Base-by-base conservation (phyloP, 345 rosid species). In the Mercurialis annua region DNA sequence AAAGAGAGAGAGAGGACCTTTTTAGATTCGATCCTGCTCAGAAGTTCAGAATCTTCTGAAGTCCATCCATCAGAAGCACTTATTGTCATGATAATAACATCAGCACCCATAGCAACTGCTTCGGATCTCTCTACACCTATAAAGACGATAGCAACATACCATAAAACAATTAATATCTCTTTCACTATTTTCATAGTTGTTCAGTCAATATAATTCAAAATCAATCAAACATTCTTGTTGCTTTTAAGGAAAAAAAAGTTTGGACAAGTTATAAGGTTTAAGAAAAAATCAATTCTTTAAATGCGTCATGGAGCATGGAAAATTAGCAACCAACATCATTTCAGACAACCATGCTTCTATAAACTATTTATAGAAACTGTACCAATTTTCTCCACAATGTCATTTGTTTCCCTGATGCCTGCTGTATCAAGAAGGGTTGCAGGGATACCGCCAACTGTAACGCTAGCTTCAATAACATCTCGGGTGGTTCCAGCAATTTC, bases 51-150 rank as follows among this genome's bases (percentile, higher is more conserved):
- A 66, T 90, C 97, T 75, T 87, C 89, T 63, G 83, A 55, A 67
- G 97, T 93, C 97, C 98, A 93, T 26, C 97, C 98, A 76, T 93
- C 97, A 31, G 78, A 65, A 30, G 97, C 98, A 71, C 87, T 93
- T 68, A 93, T 82, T 40, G 85, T 77, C 97, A 93, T 83, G 67
- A 93, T 73, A 69, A 93, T 77, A n/a, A 93, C 80, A 85, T 93
- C 97, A 17, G 97, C 98, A 75, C 89, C 90, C 77, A 79, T 76
- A 30, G 98, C 98, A 36, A 83, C 96, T 29, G 90, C 87, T 76
- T 88, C 92, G 59, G 98, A 90, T 75, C 98, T 83, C 79, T 93
- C 88, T 38, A 93, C 96, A 61, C 98, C 98, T 92, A 73, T 33
- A 82, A 62, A 34, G 30, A 67, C 2, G 29, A 38, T 11, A 10